Conservation (phyloP, 2,329 filamentous ascomycete genomes). For the Calonectria ilicicola region DNA sequence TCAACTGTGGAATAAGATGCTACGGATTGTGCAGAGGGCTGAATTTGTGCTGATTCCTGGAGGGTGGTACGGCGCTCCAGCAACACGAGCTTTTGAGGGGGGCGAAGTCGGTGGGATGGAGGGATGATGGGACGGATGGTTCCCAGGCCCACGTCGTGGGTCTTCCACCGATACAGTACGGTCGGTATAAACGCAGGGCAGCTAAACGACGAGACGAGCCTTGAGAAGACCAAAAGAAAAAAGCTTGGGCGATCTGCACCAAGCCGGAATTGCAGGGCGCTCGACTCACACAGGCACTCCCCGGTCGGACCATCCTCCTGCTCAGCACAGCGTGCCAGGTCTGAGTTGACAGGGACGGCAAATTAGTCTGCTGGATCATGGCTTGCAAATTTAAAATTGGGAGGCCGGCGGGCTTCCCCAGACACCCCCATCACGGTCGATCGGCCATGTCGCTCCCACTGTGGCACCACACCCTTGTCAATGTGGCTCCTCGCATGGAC, state of each 20-base stretch:
- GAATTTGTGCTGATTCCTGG: neutral
- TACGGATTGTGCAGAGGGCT: neutral
- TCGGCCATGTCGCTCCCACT: slow-evolving; percentile 33
- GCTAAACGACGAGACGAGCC: neutral
- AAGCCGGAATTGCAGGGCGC: slow-evolving; percentile 39
- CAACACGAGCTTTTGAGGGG: slow-evolving; percentile 38
- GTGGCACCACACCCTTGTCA: slow-evolving; percentile 30
- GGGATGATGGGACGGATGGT: slow-evolving; percentile 3
- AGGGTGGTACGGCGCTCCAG: slow-evolving; percentile 16
- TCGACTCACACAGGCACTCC: slow-evolving; percentile 24
- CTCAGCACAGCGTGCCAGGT: slow-evolving; percentile 13
- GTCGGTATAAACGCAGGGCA: neutral
- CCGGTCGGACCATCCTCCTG: slow-evolving; percentile 31
- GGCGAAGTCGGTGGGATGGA: slow-evolving; percentile 38
- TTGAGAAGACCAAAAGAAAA: neutral
- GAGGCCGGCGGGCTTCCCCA: slow-evolving; percentile 44
- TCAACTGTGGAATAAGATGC: slow-evolving; percentile 2
- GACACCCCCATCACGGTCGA: slow-evolving; percentile 40
- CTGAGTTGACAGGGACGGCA: slow-evolving; percentile 31
- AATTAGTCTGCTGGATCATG: slow-evolving; percentile 46
- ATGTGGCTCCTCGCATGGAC: slow-evolving; percentile 31
- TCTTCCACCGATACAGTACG: neutral
- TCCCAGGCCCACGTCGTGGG: slow-evolving; percentile 15
- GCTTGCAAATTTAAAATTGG: slow-evolving; percentile 47
- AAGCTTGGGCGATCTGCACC: slow-evolving; percentile 35